phyloP scores from a whole-genome alignment of 306 rosid genomes.

The Gleditsia sinensis region DNA sequence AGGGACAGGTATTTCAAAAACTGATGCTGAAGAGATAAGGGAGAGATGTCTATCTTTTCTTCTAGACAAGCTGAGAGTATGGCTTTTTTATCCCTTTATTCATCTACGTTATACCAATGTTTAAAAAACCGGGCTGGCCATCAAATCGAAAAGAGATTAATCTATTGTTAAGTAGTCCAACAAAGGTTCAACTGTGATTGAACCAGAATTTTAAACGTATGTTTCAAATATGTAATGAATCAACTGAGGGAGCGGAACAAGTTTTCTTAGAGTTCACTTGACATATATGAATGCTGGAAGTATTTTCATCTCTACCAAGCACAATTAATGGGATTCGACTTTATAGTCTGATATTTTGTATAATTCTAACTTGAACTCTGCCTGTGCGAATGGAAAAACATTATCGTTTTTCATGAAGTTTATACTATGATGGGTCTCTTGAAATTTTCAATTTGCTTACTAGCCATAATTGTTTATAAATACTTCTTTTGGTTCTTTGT shows the following conservation, averaged over 20 bases:
- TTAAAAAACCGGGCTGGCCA: neutral
- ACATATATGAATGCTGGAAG: neutral
- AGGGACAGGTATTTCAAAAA: slow-evolving; percentile 78
- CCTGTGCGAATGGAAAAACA: neutral
- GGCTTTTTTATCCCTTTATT: slow-evolving; percentile 15
- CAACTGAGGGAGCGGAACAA: neutral
- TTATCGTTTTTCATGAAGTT: neutral
- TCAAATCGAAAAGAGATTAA: neutral
- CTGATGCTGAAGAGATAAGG: slow-evolving; percentile 63
- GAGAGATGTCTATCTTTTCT: slow-evolving; percentile 64
- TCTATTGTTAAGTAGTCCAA: neutral
- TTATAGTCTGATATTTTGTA: neutral
- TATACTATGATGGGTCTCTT: neutral
- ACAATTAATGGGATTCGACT: neutral
- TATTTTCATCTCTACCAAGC: neutral
- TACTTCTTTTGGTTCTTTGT: neutral
- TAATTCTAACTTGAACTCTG: neutral
- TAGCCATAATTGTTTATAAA: neutral
- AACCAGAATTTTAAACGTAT: neutral
- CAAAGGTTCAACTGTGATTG: neutral
- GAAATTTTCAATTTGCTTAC: neutral
- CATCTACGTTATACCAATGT: neutral
- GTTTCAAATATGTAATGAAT: neutral
- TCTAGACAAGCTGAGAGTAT: slow-evolving; percentile 61
- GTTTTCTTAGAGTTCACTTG: neutral